phyloP scores from a whole-genome alignment of 1,284 basidiomycete species.

The Trichosporon coremiiforme region DNA sequence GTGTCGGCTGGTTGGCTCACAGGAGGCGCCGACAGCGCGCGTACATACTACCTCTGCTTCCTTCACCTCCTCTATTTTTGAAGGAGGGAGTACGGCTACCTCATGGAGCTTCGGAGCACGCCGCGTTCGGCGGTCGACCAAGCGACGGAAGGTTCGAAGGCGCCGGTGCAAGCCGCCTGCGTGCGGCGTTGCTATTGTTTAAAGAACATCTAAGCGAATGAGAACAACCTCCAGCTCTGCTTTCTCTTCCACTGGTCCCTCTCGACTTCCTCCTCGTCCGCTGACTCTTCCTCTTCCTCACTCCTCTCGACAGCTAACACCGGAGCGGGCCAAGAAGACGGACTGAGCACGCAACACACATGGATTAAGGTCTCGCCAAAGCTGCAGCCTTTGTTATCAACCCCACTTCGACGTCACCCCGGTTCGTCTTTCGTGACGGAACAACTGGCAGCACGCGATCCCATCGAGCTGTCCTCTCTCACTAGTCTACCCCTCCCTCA shows the following conservation, averaged over 20 bases:
- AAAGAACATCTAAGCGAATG: neutral
- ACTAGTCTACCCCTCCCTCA: neutral
- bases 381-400: neutral
- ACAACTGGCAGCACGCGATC: neutral
- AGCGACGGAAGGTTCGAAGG: neutral
- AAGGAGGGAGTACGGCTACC: neutral
- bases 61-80: neutral
- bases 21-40: neutral
- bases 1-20: neutral
- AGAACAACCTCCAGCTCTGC: too few relatives aligned
- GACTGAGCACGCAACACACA: neutral
- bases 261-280: neutral
- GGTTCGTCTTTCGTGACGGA: neutral
- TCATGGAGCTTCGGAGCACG: neutral
- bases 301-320: neutral
- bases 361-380: neutral
- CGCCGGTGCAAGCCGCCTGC: neutral
- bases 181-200: slow-evolving; percentile 7
- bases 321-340: neutral
- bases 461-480: neutral
- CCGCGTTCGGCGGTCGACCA: neutral
- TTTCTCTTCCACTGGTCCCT: neutral
- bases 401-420: neutral
- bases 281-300: neutral
- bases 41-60: neutral